Base-by-base conservation (phyloP, 108 stramenopile species). In the Seminavis robusta region DNA sequence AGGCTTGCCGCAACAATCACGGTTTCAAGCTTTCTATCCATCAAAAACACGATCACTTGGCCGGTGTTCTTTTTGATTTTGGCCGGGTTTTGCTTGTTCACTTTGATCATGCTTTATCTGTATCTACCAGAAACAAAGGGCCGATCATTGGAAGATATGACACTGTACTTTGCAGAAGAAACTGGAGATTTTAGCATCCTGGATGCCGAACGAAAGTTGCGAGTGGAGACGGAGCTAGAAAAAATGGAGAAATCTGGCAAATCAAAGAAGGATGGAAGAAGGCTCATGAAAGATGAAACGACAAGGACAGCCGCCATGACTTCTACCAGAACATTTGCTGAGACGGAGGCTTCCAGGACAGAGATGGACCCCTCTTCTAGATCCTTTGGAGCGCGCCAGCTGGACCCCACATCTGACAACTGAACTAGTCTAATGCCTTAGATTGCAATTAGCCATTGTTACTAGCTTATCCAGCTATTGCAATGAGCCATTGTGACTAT, bases 111-210 rank as follows among this genome's bases (percentile, higher is more conserved):
- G 55, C 52, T 90, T 29, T 67, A n/a, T 36, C 16, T 67, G 24
- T 81, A 76, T 32, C 60, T 90, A 8, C 89, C 89, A 1, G 89
- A 90, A 73, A 90, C 89, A 13, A 87, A 79, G 33, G 85, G 85
- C 0, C 59, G 73, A 36, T 48, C 74, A 1, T 47, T 90, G 36
- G 89, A 90, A 52, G 81, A 86, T 17, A 90, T 90, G 80, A 41
- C 76, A 8, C 59, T 62, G 16, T 76, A 76, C 59, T 79, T 85
- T 64, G 84, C 76, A 15, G 71, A 78, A 50, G 74, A 81, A 23
- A 81, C 77, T 4, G 83, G 83, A 11, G 82, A 83, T 30, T 20
- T 44, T 24, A 54, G 53, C 9, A 63, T 81, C 40, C 28, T 81
- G 23, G 82, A 83, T 39, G 65, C 61, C 5, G 82, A 83, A 40